Evolutionary conservation across 164 flowering plant genomes (phyloP).

Genomic region (Aristolochia fimbriata): DNA sequence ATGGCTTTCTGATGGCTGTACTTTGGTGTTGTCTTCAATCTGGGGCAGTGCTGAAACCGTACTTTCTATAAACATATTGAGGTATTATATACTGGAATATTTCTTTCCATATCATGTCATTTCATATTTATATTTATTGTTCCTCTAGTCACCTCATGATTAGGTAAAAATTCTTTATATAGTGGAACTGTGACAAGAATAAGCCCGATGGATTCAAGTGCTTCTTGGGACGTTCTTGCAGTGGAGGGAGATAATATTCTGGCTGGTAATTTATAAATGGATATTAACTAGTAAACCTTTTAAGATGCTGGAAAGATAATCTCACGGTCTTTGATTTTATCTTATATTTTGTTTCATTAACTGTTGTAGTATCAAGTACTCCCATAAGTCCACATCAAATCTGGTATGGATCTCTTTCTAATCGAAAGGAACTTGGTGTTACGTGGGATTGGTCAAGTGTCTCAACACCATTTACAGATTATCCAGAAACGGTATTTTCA

Average conservation of each 20-base stretch:
- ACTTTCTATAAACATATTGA: constrained; percentile 64
- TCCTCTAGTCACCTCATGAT: too few relatives aligned
- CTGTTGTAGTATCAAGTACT: constrained; percentile 68
- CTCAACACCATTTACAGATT: constrained; percentile 43
- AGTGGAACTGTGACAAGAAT: constrained; percentile 62
- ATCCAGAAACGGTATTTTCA: constrained; percentile 53
- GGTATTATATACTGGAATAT: constrained; percentile 32
- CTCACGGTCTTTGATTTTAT: not conserved
- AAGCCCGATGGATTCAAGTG: constrained; percentile 48
- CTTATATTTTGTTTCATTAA: not conserved
- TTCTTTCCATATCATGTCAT: not conserved
- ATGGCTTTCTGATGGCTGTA: constrained; percentile 87
- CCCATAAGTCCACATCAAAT: constrained; percentile 66
- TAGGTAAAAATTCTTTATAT: constrained; percentile 7
- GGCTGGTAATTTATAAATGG: constrained; percentile 48
- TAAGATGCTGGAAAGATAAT: not conserved
- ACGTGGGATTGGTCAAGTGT: constrained; percentile 76
- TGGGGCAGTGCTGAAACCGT: constrained; percentile 75
- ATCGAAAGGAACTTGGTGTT: constrained; percentile 15
- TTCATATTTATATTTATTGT: too few relatives aligned
- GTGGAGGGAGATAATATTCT: constrained; percentile 72
- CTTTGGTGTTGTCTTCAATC: constrained; percentile 64
- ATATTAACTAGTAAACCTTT: not conserved
- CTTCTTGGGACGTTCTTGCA: constrained; percentile 72
- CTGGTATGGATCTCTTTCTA: constrained; percentile 44